Evolutionary conservation across 495 filamentous ascomycete species (phyloP), one percentile per base, ranked within the genome.

Genomic region (Penicillium coffeae): DNA sequence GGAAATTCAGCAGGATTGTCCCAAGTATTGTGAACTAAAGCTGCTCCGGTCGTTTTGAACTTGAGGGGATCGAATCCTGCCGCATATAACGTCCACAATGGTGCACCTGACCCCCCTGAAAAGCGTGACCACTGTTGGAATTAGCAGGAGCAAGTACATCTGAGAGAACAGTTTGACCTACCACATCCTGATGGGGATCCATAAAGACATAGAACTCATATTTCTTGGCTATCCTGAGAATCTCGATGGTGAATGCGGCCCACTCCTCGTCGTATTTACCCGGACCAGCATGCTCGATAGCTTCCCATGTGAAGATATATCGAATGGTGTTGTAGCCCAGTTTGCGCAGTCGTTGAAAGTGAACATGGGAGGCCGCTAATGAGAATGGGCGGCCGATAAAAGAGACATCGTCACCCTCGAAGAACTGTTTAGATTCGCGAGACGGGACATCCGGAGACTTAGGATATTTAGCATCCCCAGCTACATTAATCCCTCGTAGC

Each of bases 281-380:
- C n/a, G 93, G 93, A 0, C 91, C 93, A 10, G 84, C 84, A 49
- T 90, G 84, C 70, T 98, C 93, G 59, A 98, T 92, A n/a, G 93
- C 92, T 64, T 98, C 93, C 93, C 93, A 98, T 0, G 92, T 97
- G 63, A 95, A 98, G 50, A 98, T 77, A 62, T 98, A 98, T 58
- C 93, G 79, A 42, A 98, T 92, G 1, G 87, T 88, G 66, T 96
- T 98, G 68, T 96, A 98, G 6, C 93, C 93, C 74, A 80, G 95
- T 51, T 84, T 86, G 51, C 85, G 84, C 43, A 98, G 67, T 25
- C 90, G 74, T n/a, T 87, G 80, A 64, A 98, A 95, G 59, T 98
- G 93, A 1, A 81, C 74, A 55, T 90, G 84, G 1, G 93, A 89
- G 30, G 96, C 90, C 42, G 88, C 81, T 35, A 86, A 73, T 3